These are phyloP conservation scores for Oryza australiensis DNA, from an alignment of 176 grass and related monocot species.

Conservation along the genomic window DNA sequence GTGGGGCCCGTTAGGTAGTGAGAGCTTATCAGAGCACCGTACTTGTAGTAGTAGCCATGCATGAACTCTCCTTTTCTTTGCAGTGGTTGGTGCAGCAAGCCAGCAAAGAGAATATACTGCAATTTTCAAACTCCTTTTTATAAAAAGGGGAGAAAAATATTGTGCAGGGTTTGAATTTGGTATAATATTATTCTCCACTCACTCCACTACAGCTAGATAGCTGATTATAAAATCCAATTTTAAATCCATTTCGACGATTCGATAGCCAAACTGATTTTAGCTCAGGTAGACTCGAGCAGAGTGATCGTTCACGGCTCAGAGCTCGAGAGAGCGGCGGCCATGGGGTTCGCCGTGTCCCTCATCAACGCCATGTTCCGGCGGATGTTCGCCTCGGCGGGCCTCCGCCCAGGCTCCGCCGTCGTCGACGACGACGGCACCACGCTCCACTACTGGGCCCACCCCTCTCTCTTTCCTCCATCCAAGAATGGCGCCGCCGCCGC, in stretches of 20 bases:
- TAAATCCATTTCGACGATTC: background rate
- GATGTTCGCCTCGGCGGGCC: constrained; percentile 62
- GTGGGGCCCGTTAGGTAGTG: background rate
- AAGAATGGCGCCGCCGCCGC: background rate
- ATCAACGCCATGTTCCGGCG: constrained; percentile 56
- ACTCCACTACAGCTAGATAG: background rate
- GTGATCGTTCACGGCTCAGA: background rate
- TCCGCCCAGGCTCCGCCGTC: constrained; percentile 30
- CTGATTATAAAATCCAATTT: background rate
- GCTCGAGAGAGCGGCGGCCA: background rate
- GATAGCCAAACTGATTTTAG: no score
- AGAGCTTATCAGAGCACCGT: background rate
- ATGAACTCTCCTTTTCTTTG: background rate
- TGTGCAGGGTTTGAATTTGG: background rate
- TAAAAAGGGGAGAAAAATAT: background rate
- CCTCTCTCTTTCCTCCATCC: constrained; percentile 43
- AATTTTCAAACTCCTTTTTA: background rate
- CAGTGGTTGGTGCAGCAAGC: background rate
- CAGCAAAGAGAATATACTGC: background rate
- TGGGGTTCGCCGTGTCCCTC: constrained; percentile 72
- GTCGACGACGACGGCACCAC: constrained; percentile 62
- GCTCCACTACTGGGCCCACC: constrained; percentile 72
- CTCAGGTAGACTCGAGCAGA: background rate
- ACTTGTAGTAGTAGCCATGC: background rate
- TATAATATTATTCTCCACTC: background rate